Evolutionary conservation across 495 filamentous ascomycete genomes (phyloP).

Genomic region (Hypoxylon fuscum): DNA sequence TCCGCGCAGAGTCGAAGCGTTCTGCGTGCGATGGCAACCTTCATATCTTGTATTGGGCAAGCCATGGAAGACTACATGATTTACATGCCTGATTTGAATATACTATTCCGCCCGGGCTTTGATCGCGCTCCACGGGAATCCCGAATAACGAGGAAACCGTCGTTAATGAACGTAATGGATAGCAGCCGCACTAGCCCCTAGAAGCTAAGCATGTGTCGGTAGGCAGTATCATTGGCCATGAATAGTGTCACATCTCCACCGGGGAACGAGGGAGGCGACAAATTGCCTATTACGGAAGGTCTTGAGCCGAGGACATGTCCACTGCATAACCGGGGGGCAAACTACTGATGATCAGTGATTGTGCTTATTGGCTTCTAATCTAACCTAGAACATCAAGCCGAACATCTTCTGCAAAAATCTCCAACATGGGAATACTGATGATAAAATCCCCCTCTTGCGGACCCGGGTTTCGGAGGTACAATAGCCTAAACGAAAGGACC

Average conservation of each 20-base stretch:
- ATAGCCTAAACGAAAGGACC: neutral
- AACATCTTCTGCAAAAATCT: neutral
- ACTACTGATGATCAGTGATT: neutral
- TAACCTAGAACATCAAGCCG: neutral
- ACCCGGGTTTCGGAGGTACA: neutral
- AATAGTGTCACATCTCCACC: neutral
- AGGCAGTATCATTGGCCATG: constrained; percentile 4
- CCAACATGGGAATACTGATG: neutral
- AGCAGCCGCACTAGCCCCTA: constrained; percentile 2
- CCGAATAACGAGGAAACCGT: constrained; percentile 2
- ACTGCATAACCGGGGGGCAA: neutral
- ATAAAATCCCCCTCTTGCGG: neutral
- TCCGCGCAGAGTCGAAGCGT: constrained; percentile 2
- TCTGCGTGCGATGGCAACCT: neutral
- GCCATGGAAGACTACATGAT: neutral
- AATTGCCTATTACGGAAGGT: constrained; percentile 11
- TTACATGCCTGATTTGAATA: constrained; percentile 1
- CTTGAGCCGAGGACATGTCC: neutral
- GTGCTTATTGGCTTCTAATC: neutral
- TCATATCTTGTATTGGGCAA: neutral
- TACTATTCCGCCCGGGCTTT: neutral
- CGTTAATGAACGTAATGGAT: neutral
- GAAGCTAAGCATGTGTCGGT: neutral
- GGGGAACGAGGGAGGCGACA: neutral
- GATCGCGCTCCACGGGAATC: neutral